These are phyloP conservation scores for Diaporthe ilicicola DNA, from an alignment of 2,329 filamentous ascomycete genomes.

Conservation along the genomic window DNA sequence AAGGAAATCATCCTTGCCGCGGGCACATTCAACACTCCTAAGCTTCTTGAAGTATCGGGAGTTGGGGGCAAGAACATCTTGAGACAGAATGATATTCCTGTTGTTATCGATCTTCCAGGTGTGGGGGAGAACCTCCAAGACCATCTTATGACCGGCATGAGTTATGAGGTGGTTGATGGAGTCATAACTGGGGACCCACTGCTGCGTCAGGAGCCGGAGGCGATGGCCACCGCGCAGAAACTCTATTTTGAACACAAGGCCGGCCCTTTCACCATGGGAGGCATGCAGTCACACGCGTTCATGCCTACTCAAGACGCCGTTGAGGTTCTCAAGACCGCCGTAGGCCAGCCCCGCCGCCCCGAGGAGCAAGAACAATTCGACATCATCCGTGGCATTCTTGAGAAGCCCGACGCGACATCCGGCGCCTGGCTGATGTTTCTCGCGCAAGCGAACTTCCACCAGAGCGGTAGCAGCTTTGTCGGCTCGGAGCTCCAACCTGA, in stretches of 20 bases:
- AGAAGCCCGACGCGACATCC: too few species aligned
- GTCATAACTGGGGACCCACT: slow-evolving; percentile 46
- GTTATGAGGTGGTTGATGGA: slow-evolving; percentile 50
- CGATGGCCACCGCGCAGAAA: slow-evolving; percentile 40
- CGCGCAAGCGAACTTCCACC: too few species aligned
- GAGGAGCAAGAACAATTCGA: too few species aligned
- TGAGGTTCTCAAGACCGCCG: too few species aligned
- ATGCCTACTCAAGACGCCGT: slow-evolving; percentile 29
- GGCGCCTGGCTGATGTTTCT: too few species aligned
- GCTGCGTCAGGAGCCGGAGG: slow-evolving; percentile 39
- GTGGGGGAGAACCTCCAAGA: slow-evolving; percentile 56
- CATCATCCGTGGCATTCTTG: too few species aligned
- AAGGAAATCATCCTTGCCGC: slow-evolving; percentile 50
- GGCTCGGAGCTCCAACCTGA: slow-evolving; percentile 24
- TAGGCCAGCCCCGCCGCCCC: too few species aligned
- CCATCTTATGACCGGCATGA: slow-evolving; percentile 45
- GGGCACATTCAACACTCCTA: slow-evolving; percentile 46
- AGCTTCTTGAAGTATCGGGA: slow-evolving; percentile 43
- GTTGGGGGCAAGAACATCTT: slow-evolving; percentile 51
- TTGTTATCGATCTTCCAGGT: slow-evolving; percentile 48
- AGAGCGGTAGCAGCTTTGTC: too few species aligned
- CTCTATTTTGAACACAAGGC: slow-evolving; percentile 45
- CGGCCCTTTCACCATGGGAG: slow-evolving; percentile 46
- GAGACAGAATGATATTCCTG: slow-evolving; percentile 44
- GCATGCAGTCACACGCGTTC: slow-evolving; percentile 33